Evolutionary conservation across 306 rosid genomes (phyloP).

Genomic region (Citrullus mucosospermus): DNA sequence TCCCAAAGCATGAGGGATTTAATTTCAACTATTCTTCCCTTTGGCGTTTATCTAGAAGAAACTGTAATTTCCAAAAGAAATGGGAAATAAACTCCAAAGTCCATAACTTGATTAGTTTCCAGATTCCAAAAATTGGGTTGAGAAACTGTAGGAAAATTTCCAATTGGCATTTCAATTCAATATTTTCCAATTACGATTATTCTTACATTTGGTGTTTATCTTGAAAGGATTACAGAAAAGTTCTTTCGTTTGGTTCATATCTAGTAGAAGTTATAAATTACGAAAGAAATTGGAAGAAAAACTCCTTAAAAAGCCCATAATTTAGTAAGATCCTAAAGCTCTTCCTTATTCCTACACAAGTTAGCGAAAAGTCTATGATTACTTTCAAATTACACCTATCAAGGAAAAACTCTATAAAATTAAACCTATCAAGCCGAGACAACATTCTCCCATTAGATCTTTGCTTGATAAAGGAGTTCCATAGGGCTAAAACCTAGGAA

Average conservation of each 20-base stretch:
- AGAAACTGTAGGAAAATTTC: not conserved
- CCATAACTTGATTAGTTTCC: not conserved
- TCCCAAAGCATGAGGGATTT: not conserved
- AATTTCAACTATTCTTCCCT: not conserved
- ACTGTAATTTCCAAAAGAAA: not conserved
- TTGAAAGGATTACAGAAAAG: not conserved
- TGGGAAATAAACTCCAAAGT: not conserved
- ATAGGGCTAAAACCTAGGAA: not conserved
- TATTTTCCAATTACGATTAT: no score
- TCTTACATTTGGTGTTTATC: not conserved
- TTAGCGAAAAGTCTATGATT: not conserved
- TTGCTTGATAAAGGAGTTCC: not conserved
- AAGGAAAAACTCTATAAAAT: not conserved
- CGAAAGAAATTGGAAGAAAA: not conserved
- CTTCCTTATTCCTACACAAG: not conserved
- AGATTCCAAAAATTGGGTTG: not conserved
- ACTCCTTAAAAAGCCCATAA: not conserved
- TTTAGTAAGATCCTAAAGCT: not conserved
- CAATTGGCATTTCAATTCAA: not conserved
- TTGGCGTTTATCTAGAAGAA: not conserved
- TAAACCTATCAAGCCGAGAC: not conserved
- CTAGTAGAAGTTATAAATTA: not conserved
- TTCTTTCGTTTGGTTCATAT: not conserved
- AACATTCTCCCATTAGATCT: not conserved
- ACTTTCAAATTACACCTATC: not conserved